Percentiles rank a stretch among this genome's conserved stretches.
phyloP scores from a whole-genome alignment of 176 grass and related monocot species.

The Bromus sterilis region DNA sequence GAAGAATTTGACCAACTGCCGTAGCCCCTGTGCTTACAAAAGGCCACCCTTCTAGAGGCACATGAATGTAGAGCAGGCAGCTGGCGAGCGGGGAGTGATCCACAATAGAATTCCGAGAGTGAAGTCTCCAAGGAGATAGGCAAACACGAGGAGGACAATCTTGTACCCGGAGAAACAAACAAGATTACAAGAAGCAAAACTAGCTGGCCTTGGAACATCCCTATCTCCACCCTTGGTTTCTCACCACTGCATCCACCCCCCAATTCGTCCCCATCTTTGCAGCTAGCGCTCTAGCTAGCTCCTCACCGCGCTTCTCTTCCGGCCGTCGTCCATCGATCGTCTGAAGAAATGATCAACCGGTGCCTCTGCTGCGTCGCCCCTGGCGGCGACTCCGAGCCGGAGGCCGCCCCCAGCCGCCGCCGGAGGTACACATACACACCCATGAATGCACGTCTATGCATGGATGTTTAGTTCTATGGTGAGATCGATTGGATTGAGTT shows the following conservation, averaged over 20 bases:
- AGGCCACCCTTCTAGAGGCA: conserved; percentile 25
- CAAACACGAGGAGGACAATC: conserved; percentile 27
- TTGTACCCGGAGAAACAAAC: conserved; percentile 33
- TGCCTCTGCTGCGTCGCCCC: conserved; percentile 44
- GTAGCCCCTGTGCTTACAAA: too few species aligned
- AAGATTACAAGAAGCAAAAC: conserved; percentile 15
- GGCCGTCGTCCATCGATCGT: not conserved
- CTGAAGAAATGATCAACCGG: conserved; percentile 30
- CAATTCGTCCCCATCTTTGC: not conserved
- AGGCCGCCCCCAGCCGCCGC: not conserved
- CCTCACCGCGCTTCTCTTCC: not conserved
- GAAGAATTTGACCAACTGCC: not conserved
- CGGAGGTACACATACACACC: not conserved
- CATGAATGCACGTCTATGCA: not conserved
- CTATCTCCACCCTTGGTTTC: conserved; percentile 23
- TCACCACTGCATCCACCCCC: conserved; percentile 8
- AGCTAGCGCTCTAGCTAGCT: not conserved
- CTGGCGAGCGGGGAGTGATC: not conserved
- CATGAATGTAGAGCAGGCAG: not conserved
- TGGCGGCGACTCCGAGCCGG: conserved; percentile 17
- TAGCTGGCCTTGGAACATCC: conserved; percentile 11
- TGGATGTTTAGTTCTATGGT: not conserved
- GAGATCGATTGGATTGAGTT: not conserved
- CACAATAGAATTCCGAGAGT: not conserved
- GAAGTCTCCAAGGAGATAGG: conserved; percentile 41